Base-by-base conservation (phyloP, 345 rosid genomes). In the Gossypium rotundifolium region DNA sequence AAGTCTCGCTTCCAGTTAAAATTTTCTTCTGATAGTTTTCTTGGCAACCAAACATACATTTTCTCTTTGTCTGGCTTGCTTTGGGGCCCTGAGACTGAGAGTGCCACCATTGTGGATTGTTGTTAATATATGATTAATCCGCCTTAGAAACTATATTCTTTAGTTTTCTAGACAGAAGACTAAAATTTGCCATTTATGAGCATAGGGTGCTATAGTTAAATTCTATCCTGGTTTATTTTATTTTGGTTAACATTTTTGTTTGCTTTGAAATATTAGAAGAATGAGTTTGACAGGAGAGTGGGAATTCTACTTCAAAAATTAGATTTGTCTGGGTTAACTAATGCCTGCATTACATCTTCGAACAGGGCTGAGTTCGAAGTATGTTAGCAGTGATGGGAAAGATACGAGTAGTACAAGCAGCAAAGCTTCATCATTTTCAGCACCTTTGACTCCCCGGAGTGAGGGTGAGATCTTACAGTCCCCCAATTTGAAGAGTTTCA, bases 381-480 rank as follows among this genome's bases (percentile, higher is more conserved):
- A 76, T 77, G 85, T 79, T 40, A 84, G 87, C 75, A 27, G 78
- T 23, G 82, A 83, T 38, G 87, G 78, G 60, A 81, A 70, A 77
- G 88, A 85, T 77, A 75, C 22, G 64, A 83, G 82, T 66, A 62
- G 87, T 79, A 53, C 59, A 0, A 72, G 82, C 75, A 84, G 88
- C 80, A 85, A 84, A 80, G 66, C n/a, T 48, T 83, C 86, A 17
- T 79, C 90, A 59, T 38, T 49, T 79, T 79, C 83, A 12, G 78
- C 73, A 16, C 92, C 95, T 25, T 73, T 54, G 14, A 88, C 89
- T 38, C 91, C 85, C 57, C 79, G 91, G 52, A 85, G 87, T 33
- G 92, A 90, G 84, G 89, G 80, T 70, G 92, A 90, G 80, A 90
- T 90, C 64, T 84, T 90, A 83, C 89, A 76, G 75, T 79, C 90